Conservation (phyloP, 352 stramenopile species). For the Phytophthora pseudosyringae region DNA sequence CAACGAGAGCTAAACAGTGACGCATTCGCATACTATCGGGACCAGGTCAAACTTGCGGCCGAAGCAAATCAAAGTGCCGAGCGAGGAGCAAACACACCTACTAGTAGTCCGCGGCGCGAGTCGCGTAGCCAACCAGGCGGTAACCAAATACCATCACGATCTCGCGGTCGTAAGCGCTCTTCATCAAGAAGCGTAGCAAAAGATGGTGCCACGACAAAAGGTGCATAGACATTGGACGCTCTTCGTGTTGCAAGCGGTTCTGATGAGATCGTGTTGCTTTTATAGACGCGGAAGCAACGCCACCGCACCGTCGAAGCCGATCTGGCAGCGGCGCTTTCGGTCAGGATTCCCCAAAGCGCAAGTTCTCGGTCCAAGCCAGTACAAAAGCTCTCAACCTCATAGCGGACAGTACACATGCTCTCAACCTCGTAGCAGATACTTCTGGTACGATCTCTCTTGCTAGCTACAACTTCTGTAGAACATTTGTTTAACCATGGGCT, state of each 20-base stretch:
- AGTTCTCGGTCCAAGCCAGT: conserved; percentile 26
- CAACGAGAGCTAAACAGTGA: conserved; percentile 54
- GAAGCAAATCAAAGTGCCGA: conserved; percentile 19
- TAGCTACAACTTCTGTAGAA: neutral
- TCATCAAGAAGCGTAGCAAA: conserved; percentile 14
- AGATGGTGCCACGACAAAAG: conserved; percentile 1
- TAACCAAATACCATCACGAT: conserved; percentile 6
- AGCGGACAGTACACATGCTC: conserved; percentile 13
- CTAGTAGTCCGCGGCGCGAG: conserved; percentile 4
- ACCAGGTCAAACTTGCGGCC: conserved; percentile 39
- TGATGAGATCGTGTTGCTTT: neutral
- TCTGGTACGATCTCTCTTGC: conserved; percentile 8
- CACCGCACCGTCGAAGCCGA: conserved; percentile 17
- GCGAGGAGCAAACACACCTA: neutral
- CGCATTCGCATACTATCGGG: conserved; percentile 44
- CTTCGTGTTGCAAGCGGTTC: neutral
- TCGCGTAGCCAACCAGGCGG: conserved; percentile 3
- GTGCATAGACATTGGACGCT: conserved; percentile 9
- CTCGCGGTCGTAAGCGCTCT: conserved; percentile 21
- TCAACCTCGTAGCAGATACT: conserved; percentile 12
- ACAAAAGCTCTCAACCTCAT: conserved; percentile 16
- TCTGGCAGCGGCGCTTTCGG: conserved; percentile 16
- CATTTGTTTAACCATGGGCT: neutral
- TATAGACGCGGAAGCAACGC: conserved; percentile 9
- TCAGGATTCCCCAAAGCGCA: conserved; percentile 21